phyloP scores from a whole-genome alignment of 331 rosid species.

The Quercus lobata region DNA sequence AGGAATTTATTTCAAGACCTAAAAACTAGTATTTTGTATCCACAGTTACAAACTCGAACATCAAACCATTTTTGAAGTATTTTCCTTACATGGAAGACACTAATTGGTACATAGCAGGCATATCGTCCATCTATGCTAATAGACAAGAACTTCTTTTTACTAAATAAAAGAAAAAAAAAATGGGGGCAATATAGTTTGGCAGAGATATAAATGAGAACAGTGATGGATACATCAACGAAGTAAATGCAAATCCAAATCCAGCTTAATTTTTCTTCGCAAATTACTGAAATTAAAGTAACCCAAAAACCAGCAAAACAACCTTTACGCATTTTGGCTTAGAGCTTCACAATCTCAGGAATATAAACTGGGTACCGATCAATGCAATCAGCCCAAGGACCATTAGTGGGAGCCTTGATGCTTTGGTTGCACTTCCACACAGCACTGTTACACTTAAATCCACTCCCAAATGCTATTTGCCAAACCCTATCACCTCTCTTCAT shows the following conservation, averaged over 20 bases:
- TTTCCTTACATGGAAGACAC: not conserved
- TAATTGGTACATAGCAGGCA: not conserved
- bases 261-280: not conserved
- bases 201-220: not conserved
- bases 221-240: not conserved
- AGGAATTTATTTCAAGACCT: not conserved
- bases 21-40: not conserved
- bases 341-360: conserved; percentile 90
- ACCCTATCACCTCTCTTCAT: conserved; percentile 53
- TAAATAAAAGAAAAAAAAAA: not conserved
- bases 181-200: not conserved
- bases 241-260: not conserved
- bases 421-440: conserved; percentile 93
- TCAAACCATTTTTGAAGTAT: not conserved
- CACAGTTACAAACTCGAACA: not conserved
- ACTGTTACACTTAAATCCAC: conserved; percentile 87
- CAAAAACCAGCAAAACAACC: not conserved
- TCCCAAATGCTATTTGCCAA: conserved; percentile 65
- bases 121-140: not conserved
- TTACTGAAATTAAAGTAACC: conserved; percentile 13
- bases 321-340: conserved; percentile 15
- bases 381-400: conserved; percentile 89
- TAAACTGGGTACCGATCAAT: conserved; percentile 80
- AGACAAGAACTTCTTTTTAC: not conserved
- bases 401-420: conserved; percentile 44